A percentile compares a stretch with the other conserved stretches of the same genome.
Evolutionary conservation across 208 protist species (phyloP).

Genomic region (Vickermania ingenoplastis): DNA sequence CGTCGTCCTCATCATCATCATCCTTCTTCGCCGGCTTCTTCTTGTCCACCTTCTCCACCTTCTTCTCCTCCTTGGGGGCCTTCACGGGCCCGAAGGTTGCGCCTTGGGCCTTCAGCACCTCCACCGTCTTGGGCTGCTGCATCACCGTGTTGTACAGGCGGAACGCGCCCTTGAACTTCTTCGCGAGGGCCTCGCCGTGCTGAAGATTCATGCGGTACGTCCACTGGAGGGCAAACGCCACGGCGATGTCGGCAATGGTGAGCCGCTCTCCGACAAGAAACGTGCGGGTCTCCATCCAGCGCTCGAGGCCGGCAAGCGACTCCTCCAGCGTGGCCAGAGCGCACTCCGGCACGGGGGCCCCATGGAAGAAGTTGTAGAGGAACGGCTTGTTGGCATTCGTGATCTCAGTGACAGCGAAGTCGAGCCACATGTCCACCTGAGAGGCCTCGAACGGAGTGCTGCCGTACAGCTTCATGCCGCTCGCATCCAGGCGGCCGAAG

Average conservation of each 20-base stretch:
- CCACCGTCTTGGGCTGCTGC: constrained; percentile 58
- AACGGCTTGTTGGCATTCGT: constrained; percentile 40
- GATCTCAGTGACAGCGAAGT: constrained; percentile 69
- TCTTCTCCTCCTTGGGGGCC: constrained; percentile 23
- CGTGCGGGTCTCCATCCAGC: constrained; percentile 68
- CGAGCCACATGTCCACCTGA: constrained; percentile 83
- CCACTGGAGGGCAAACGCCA: constrained; percentile 56
- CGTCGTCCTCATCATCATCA: constrained; percentile 42
- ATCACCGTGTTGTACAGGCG: constrained; percentile 74
- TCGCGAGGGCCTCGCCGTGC: constrained; percentile 36
- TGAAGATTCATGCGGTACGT: constrained; percentile 29
- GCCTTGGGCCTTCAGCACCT: constrained; percentile 40
- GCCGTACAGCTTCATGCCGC: constrained; percentile 50
- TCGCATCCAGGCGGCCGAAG: constrained; percentile 43
- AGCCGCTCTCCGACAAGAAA: constrained; percentile 81
- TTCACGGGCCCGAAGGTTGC: constrained; percentile 29
- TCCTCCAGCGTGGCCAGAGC: constrained; percentile 11
- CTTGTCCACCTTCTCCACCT: no score
- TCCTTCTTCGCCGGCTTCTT: no score
- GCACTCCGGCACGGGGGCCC: background rate
- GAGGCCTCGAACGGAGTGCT: no score
- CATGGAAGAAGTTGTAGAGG: constrained; percentile 18
- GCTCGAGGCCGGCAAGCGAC: constrained; percentile 35
- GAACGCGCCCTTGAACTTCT: constrained; percentile 53
- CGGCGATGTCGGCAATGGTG: constrained; percentile 63